Conservation (phyloP, 2,329 filamentous ascomycete species). For the Trichoderma atroviride region DNA sequence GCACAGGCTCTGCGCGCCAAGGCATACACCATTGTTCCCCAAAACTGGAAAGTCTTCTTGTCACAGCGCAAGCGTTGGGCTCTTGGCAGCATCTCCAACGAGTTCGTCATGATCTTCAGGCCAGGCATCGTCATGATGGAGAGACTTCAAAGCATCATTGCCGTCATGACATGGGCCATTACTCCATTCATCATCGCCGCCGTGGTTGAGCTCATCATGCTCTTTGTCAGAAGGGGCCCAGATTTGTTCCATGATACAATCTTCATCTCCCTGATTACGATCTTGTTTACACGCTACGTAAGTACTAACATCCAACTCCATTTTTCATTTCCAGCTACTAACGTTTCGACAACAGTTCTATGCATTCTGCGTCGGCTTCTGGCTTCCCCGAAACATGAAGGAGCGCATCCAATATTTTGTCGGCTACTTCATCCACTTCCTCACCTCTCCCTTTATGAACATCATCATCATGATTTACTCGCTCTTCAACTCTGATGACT, state of each 20-base stretch:
- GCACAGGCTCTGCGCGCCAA: constrained; percentile 51
- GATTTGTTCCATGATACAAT: constrained; percentile 42
- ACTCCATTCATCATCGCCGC: constrained; percentile 49
- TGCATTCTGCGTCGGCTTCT: constrained; percentile 47
- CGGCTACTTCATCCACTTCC: constrained; percentile 44
- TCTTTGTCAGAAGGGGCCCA: constrained; percentile 39
- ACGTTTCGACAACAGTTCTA: constrained; percentile 37
- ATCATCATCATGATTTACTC: constrained; percentile 48
- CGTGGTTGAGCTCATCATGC: constrained; percentile 42
- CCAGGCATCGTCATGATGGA: constrained; percentile 48
- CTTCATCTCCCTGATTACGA: constrained; percentile 43
- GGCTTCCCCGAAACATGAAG: constrained; percentile 45
- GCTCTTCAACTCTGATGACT: constrained; percentile 47
- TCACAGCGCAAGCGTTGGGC: constrained; percentile 55
- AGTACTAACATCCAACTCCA: constrained; percentile 33
- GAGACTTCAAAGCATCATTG: constrained; percentile 48
- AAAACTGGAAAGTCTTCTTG: constrained; percentile 50
- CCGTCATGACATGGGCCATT: constrained; percentile 52
- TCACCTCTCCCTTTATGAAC: constrained; percentile 47
- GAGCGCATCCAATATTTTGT: constrained; percentile 44
- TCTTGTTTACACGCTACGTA: constrained; percentile 45
- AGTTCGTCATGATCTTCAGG: constrained; percentile 52
- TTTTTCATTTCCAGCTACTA: neutral
- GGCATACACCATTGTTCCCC: constrained; percentile 51
- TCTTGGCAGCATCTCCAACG: constrained; percentile 51